These are phyloP conservation scores for Cornus florida DNA, from an alignment of 148 eudicot species.

Conservation along the genomic window DNA sequence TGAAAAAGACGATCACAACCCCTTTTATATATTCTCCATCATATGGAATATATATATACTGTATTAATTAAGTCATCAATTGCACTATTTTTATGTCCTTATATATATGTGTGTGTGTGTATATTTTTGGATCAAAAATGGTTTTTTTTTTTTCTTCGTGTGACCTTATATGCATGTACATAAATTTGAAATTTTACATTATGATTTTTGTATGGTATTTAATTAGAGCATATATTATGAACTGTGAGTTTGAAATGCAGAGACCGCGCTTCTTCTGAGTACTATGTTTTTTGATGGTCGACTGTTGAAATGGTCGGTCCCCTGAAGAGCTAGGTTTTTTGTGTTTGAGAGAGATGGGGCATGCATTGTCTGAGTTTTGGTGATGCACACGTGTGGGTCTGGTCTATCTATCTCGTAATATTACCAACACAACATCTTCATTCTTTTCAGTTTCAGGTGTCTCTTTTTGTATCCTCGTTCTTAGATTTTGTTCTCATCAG, in stretches of 20 bases:
- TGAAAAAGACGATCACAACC: not conserved
- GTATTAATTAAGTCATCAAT: no score
- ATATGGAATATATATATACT: no score
- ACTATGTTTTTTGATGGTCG: no score
- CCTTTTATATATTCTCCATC: not conserved
- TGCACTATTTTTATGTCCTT: no score
- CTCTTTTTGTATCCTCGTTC: not conserved
- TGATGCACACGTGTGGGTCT: slow-evolving; percentile 18
- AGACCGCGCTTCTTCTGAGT: not conserved
- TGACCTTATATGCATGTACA: no score
- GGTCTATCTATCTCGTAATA: not conserved
- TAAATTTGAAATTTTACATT: no score
- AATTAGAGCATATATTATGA: no score
- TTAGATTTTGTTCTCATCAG: not conserved
- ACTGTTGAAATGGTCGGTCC: not conserved
- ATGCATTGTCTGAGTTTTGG: not conserved
- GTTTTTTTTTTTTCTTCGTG: no score
- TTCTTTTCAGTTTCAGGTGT: slow-evolving; percentile 26
- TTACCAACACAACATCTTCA: not conserved
- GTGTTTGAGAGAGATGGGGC: not conserved
- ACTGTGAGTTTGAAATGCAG: not conserved
- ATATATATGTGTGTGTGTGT: no score
- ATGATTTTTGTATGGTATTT: no score
- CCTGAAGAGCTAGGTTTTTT: not conserved
- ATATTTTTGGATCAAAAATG: no score